Conservation (phyloP, 1,284 basidiomycete species). For the Ustilago curta region DNA sequence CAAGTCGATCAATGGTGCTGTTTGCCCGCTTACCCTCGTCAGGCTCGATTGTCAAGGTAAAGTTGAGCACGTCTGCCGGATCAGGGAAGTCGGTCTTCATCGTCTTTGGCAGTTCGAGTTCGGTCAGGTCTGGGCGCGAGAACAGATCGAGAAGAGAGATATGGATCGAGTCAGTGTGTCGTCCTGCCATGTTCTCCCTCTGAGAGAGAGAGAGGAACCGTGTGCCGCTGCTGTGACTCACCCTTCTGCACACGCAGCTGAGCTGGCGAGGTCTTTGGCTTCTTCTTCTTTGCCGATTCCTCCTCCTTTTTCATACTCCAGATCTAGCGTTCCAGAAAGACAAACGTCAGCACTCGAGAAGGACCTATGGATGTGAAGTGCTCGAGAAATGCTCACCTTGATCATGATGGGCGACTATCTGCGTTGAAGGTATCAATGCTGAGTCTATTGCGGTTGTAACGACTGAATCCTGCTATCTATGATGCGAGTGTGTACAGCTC, state of each 20-base stretch:
- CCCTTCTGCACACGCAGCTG: slow-evolving; percentile 99
- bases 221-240: slow-evolving; percentile 68
- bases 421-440: neutral
- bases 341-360: neutral
- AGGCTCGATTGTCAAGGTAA: slow-evolving; percentile 91
- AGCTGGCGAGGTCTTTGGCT: slow-evolving; percentile 88
- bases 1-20: no score
- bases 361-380: neutral
- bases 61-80: slow-evolving; percentile 92
- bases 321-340: slow-evolving; percentile 31
- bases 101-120: slow-evolving; percentile 92
- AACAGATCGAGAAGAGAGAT: neutral
- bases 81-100: slow-evolving; percentile 96
- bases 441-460: slow-evolving; percentile 1
- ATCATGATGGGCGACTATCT: slow-evolving; percentile 29
- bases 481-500: neutral
- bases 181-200: neutral
- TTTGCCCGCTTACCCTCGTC: slow-evolving; percentile 82
- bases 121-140: slow-evolving; percentile 83
- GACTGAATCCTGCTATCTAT: neutral
- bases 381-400: slow-evolving; percentile 19
- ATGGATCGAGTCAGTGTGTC: neutral
- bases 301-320: slow-evolving; percentile 69
- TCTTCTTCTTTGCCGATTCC: slow-evolving; percentile 63
- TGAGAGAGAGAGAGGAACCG: no score